phyloP scores from a whole-genome alignment of 352 stramenopile genomes.

The Pythium guiyangense region DNA sequence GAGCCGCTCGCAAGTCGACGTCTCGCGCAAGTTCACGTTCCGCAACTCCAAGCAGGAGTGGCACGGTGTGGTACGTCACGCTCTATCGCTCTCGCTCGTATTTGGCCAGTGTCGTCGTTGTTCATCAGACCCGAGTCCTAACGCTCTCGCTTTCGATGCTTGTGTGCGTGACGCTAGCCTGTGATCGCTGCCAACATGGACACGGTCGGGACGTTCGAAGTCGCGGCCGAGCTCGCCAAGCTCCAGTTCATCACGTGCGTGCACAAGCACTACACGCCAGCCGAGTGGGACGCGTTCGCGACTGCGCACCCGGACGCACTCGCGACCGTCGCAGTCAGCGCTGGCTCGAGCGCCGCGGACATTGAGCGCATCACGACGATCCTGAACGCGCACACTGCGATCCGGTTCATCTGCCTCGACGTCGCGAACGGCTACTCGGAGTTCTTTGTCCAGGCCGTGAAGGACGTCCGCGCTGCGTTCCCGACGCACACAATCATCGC shows the following conservation, averaged over 20 bases:
- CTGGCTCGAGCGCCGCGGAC: conserved; percentile 67
- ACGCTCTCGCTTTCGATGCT: background rate
- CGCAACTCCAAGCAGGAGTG: conserved; percentile 76
- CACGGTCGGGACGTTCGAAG: conserved; percentile 90
- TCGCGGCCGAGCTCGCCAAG: conserved; percentile 73
- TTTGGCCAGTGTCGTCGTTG: too few relatives aligned
- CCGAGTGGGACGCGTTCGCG: conserved; percentile 63
- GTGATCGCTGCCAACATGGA: conserved; percentile 93
- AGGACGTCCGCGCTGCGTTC: conserved; percentile 45
- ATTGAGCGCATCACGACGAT: conserved; percentile 65
- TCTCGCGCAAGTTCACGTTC: conserved; percentile 67
- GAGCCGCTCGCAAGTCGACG: conserved; percentile 79
- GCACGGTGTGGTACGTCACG: conserved; percentile 54
- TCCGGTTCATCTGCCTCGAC: conserved; percentile 88
- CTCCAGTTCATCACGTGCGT: conserved; percentile 87
- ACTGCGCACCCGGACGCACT: conserved; percentile 46
- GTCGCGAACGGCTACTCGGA: conserved; percentile 90
- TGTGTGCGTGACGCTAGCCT: conserved; percentile 27
- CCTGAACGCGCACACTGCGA: conserved; percentile 46
- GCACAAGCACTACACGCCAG: conserved; percentile 88
- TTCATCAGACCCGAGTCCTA: too few relatives aligned
- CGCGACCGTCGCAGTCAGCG: conserved; percentile 70
- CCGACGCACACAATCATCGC: conserved; percentile 88
- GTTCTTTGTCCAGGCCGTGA: conserved; percentile 81
- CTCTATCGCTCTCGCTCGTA: conserved; percentile 1